phyloP scores from a whole-genome alignment of 2,329 filamentous ascomycete species.

The Fusarium staphyleae region DNA sequence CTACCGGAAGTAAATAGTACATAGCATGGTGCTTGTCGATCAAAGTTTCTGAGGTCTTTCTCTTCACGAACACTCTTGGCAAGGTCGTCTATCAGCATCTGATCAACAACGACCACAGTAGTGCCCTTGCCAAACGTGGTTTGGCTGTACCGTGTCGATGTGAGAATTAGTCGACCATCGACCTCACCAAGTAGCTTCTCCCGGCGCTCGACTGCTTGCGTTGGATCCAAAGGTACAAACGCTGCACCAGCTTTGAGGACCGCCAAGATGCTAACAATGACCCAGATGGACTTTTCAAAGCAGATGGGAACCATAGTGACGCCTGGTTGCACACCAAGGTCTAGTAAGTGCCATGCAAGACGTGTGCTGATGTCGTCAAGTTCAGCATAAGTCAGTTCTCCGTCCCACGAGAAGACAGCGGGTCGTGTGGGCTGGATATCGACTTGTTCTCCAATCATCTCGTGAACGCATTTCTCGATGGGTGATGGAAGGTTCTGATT shows the following conservation, averaged over 20 bases:
- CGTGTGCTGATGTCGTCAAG: constrained; percentile 2
- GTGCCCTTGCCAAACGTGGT: neutral
- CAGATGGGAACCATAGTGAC: neutral
- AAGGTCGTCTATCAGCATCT: neutral
- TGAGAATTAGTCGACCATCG: neutral
- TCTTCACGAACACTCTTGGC: neutral
- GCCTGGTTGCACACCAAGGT: neutral
- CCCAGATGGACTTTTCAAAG: constrained; percentile 14
- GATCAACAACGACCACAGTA: neutral
- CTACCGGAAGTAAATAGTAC: constrained; percentile 4
- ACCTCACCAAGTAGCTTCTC: neutral
- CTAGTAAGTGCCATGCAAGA: neutral
- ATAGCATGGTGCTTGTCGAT: neutral
- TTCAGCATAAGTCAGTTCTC: constrained; percentile 8
- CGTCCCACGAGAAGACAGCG: constrained; percentile 10
- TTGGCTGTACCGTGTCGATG: neutral
- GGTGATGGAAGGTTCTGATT: constrained; percentile 4
- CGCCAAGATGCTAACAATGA: neutral
- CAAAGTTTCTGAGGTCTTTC: neutral
- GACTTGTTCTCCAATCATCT: constrained; percentile 13
- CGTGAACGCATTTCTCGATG: constrained; percentile 9
- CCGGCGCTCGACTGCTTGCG: neutral
- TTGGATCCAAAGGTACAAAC: neutral
- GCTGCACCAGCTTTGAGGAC: constrained; percentile 6
- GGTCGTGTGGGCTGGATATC: constrained; percentile 7